Evolutionary conservation across 2,329 filamentous ascomycete species (phyloP).

Genomic region (Chrysosporium queenslandicum): DNA sequence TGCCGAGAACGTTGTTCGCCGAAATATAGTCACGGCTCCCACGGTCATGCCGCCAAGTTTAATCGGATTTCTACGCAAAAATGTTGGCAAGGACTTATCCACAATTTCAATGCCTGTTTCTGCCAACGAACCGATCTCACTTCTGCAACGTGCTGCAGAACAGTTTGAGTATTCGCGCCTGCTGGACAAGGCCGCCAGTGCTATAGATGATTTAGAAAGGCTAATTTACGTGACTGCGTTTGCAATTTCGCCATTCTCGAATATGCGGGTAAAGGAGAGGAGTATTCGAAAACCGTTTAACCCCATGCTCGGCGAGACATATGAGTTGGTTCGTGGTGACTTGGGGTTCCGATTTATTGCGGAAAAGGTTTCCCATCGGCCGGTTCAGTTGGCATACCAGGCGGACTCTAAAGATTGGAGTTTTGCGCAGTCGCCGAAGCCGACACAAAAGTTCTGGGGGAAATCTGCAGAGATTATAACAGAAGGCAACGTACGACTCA

Average conservation of each 20-base stretch:
- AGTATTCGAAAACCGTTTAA: constrained; percentile 95
- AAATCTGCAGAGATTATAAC: constrained; percentile 92
- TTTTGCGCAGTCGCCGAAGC: constrained; percentile 74
- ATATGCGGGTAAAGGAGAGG: constrained; percentile 73
- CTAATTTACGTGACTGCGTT: constrained; percentile 82
- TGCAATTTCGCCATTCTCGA: constrained; percentile 77
- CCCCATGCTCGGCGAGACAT: constrained; percentile 91
- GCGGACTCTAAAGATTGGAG: constrained; percentile 81
- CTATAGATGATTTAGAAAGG: constrained; percentile 54
- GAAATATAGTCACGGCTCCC: constrained; percentile 60
- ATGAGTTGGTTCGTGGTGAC: constrained; percentile 79
- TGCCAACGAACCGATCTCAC: constrained; percentile 81
- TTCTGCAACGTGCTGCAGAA: constrained; percentile 81
- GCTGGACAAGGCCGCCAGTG: constrained; percentile 59
- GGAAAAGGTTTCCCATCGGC: constrained; percentile 89
- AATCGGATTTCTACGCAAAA: constrained; percentile 90
- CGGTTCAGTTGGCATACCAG: constrained; percentile 85
- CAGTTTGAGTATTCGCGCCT: constrained; percentile 83
- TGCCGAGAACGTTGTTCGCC: constrained; percentile 54
- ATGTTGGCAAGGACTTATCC: constrained; percentile 93
- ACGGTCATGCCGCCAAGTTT: constrained; percentile 77
- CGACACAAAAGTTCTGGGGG: constrained; percentile 96
- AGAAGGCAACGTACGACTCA: constrained; percentile 72
- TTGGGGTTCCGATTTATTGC: constrained; percentile 83
- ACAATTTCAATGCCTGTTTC: constrained; percentile 97